Conservation (phyloP, 2,329 filamentous ascomycete genomes). For the Phyllosticta ampelicida region DNA sequence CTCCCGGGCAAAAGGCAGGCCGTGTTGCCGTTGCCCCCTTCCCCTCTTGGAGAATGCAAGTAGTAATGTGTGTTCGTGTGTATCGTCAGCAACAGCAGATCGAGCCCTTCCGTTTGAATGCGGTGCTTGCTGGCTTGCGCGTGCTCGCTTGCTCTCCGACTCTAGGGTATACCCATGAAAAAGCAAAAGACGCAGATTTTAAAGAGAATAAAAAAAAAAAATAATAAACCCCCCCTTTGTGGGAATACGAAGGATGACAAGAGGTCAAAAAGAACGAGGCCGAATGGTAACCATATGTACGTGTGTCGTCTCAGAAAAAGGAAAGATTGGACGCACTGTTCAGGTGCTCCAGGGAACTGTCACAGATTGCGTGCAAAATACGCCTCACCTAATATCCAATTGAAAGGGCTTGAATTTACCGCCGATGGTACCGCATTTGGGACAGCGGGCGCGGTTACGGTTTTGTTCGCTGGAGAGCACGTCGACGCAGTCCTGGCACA, state of each 20-base stretch:
- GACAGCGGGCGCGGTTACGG: slow-evolving; percentile 59
- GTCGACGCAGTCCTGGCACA: slow-evolving; percentile 82
- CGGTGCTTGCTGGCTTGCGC: not conserved
- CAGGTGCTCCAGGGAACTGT: not conserved
- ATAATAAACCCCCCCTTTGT: too few species aligned
- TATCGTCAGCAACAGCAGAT: not conserved
- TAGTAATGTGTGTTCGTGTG: not conserved
- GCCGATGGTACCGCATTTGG: slow-evolving; percentile 67
- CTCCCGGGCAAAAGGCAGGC: too few species aligned
- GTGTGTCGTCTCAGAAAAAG: not conserved
- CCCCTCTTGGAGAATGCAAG: not conserved
- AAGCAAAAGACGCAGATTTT: not conserved
- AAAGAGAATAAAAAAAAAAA: not conserved
- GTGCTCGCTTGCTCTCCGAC: slow-evolving; percentile 1
- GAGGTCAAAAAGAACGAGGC: not conserved
- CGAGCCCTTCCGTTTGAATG: not conserved
- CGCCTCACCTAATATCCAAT: slow-evolving; percentile 60
- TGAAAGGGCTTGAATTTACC: slow-evolving; percentile 78
- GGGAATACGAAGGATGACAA: not conserved
- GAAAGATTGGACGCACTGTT: not conserved
- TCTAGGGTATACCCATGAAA: slow-evolving; percentile 10
- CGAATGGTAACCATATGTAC: not conserved
- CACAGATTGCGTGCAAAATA: not conserved
- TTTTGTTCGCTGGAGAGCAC: slow-evolving; percentile 64
- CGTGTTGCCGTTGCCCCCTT: not conserved